phyloP scores from a whole-genome alignment of 2,329 filamentous ascomycete species.

The Lachnellula hyalina region DNA sequence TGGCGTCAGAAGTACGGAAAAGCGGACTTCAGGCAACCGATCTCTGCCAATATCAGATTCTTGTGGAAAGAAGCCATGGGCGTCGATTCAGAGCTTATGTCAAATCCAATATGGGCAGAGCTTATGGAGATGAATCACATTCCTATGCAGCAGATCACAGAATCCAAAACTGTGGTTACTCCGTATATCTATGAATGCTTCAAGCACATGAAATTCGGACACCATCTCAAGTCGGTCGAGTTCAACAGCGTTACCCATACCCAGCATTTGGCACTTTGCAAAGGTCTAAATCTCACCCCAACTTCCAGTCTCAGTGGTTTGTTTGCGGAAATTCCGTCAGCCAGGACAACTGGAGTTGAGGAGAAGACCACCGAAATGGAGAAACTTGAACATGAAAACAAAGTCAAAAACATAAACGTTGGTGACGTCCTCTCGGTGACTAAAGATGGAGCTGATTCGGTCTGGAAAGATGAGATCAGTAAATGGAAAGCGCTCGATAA shows the following conservation, averaged over 20 bases:
- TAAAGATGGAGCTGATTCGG: conserved; percentile 41
- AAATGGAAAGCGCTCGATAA: conserved; percentile 40
- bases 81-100: conserved; percentile 23
- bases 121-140: conserved; percentile 30
- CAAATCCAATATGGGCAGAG: conserved; percentile 35
- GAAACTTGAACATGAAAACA: conserved; percentile 15
- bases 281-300: conserved; percentile 6
- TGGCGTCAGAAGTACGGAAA: conserved; percentile 52
- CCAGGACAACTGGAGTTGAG: background rate
- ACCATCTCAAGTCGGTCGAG: conserved; percentile 40
- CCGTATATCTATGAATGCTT: conserved; percentile 64
- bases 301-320: background rate
- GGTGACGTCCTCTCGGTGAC: conserved; percentile 46
- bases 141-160: conserved; percentile 19
- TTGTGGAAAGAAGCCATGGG: conserved; percentile 59
- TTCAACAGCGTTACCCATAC: conserved; percentile 26
- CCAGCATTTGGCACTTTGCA: conserved; percentile 21
- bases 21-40: conserved; percentile 57
- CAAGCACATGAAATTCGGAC: conserved; percentile 53
- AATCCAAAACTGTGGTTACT: conserved; percentile 58
- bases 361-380: conserved; percentile 16
- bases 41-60: conserved; percentile 57
- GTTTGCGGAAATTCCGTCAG: background rate
- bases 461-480: conserved; percentile 50
- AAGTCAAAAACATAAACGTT: conserved; percentile 44